Percentiles rank a stretch among this genome's conserved stretches.
These are phyloP conservation scores for Starmerella kuoi DNA, from an alignment of 805 yeast species.

Conservation along the genomic window DNA sequence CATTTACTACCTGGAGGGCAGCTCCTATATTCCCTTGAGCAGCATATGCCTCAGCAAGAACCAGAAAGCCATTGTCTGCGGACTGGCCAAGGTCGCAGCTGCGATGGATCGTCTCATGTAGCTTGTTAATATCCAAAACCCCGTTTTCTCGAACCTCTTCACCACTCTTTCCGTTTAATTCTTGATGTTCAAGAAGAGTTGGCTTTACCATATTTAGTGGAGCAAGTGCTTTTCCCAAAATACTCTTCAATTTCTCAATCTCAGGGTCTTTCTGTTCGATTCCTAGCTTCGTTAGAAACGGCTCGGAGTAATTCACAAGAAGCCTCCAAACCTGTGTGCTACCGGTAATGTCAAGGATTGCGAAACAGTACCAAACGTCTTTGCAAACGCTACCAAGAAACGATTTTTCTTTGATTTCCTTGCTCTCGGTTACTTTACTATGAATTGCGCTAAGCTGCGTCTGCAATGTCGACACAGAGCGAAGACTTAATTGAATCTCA, in stretches of 20 bases:
- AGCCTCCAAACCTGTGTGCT: neutral
- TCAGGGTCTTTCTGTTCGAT: neutral
- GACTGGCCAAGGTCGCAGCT: neutral
- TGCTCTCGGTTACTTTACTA: neutral
- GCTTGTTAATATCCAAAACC: neutral
- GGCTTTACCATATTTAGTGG: neutral
- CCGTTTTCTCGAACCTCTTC: neutral
- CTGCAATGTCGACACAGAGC: neutral
- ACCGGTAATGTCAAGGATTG: neutral
- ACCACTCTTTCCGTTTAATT: neutral
- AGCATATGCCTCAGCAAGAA: slow-evolving; percentile 1
- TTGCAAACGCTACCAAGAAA: neutral
- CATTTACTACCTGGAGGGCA: slow-evolving; percentile 3
- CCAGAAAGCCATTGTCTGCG: neutral
- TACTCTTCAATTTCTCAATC: neutral
- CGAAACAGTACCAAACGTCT: slow-evolving; percentile 1
- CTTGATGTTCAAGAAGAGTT: neutral
- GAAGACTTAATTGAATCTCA: neutral
- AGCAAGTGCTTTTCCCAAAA: neutral
- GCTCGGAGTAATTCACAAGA: neutral
- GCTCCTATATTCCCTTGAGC: slow-evolving; percentile 1
- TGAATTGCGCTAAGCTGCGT: neutral
- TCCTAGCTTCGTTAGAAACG: neutral
- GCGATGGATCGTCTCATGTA: neutral
- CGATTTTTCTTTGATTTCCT: neutral